Percentiles rank a stretch among this genome's conserved stretches.
These are phyloP conservation scores for Dujonia santamariae DNA, from an alignment of 1,139 yeast genomes.

Conservation along the genomic window DNA sequence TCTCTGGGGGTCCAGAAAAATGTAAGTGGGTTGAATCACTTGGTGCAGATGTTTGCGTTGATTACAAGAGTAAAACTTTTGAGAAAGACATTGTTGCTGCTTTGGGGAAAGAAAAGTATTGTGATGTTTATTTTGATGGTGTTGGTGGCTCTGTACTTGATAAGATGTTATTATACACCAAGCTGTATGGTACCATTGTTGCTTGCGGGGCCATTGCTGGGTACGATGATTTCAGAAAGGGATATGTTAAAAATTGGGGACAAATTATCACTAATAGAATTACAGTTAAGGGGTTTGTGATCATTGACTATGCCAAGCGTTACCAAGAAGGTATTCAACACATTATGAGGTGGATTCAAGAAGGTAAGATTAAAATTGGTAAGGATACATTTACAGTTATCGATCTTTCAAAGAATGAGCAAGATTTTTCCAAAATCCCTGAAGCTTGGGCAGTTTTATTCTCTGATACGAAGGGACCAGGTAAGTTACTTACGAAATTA, in stretches of 20 bases:
- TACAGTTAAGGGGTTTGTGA: slow-evolving; percentile 19
- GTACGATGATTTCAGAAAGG: slow-evolving; percentile 19
- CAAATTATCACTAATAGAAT: slow-evolving; percentile 23
- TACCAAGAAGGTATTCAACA: slow-evolving; percentile 13
- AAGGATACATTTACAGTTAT: slow-evolving; percentile 27
- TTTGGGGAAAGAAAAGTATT: slow-evolving; percentile 15
- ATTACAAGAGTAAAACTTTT: slow-evolving; percentile 20
- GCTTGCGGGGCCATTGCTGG: slow-evolving; percentile 33
- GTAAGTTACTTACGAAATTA: slow-evolving; percentile 26
- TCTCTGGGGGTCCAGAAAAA: slow-evolving; percentile 28
- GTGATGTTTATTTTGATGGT: slow-evolving; percentile 21
- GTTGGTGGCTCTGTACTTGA: slow-evolving; percentile 24
- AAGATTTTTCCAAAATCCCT: slow-evolving; percentile 36
- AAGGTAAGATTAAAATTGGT: slow-evolving; percentile 17
- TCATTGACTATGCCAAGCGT: slow-evolving; percentile 15
- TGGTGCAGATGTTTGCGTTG: slow-evolving; percentile 28
- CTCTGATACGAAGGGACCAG: slow-evolving; percentile 23
- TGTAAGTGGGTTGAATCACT: slow-evolving; percentile 26
- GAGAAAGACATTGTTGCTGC: slow-evolving; percentile 12
- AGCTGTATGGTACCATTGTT: slow-evolving; percentile 20
- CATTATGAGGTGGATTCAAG: slow-evolving; percentile 17
- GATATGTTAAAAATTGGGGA: slow-evolving; percentile 19
- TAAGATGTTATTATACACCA: slow-evolving; percentile 16
- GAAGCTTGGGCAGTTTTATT: slow-evolving; percentile 44
- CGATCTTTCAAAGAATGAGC: slow-evolving; percentile 29